Base-by-base conservation (phyloP, 2,329 filamentous ascomycete species). In the Ophiocordyceps camponoti-rufipedis region DNA sequence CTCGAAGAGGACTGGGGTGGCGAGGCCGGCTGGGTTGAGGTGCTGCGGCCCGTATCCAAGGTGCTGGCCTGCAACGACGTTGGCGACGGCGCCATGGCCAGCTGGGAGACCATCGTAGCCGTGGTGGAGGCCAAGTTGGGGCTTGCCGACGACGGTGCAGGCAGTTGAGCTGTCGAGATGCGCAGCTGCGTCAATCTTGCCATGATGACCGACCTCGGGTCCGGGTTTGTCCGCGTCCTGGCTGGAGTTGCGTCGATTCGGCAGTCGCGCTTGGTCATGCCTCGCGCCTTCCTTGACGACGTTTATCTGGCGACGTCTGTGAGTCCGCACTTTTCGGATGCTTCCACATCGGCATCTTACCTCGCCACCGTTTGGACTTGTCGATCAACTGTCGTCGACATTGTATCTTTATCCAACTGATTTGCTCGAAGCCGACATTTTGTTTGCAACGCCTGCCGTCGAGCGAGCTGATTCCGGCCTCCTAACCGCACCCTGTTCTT, bases 61-160 rank as follows among this genome's bases (percentile, higher is more conserved):
- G 68, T 70, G 12, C 65, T 94, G 46, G 88, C 87, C 0, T 94
- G 88, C 62, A 86, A 86, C 13, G 88, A 95, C 62, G 71, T 80
- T 2, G 87, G 87, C 0, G 72, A 75, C 39, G 87, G 87, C 4
- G 87, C 78, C 1, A 94, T 94, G 88, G 75, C 73, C 57, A 76
- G 85, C 45, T 94, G 85, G 84, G 72, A 66, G 47, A 72, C 80
- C 47, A 82, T 94, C 58, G 84, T 91, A 10, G 58, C 58, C 10
- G 65, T 74, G 1, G 72, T 88, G 44, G 75, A 83, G 57, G 57
- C 69, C 10, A 60, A 68, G 47, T 53, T 80, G n/a, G 57, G 51
- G 0, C 42, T 55, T 32, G 3, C 19, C 10, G 13, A 28, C 16
- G 18, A 2, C 16, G 16, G 8, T 11, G 38, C 8, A n/a, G 39